phyloP scores from a whole-genome alignment of 2,329 filamentous ascomycete species.

The Pseudomassariella vexata region DNA sequence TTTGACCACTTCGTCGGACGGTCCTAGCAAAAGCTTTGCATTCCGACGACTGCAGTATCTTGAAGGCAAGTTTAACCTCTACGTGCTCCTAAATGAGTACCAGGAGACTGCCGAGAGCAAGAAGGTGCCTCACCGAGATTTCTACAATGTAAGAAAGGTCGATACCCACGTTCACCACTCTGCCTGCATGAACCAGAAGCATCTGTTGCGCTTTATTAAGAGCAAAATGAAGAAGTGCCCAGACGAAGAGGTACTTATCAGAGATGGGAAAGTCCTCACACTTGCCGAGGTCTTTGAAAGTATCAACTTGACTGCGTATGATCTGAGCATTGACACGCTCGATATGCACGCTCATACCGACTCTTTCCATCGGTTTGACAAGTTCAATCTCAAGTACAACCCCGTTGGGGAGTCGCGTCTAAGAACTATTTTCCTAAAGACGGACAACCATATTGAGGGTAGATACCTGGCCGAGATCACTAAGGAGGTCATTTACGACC shows the following conservation, averaged over 20 bases:
- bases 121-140: constrained; percentile 93
- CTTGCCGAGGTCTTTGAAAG: constrained; percentile 92
- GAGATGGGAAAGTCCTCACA: constrained; percentile 89
- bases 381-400: constrained; percentile 99
- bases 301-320: constrained; percentile 95
- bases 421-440: constrained; percentile 97
- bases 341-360: constrained; percentile 99
- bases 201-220: constrained; percentile 96
- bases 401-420: constrained; percentile 92
- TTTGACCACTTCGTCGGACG: constrained; percentile 85
- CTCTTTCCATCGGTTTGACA: constrained; percentile 97
- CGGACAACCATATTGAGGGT: constrained; percentile 94
- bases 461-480: constrained; percentile 96
- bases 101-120: constrained; percentile 98
- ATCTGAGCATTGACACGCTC: constrained; percentile 94
- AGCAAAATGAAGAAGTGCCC: constrained; percentile 99
- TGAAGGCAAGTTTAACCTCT: constrained; percentile 95
- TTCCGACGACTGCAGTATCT: constrained; percentile 92
- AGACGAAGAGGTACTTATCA: constrained; percentile 85
- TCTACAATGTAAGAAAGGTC: constrained; percentile 98
- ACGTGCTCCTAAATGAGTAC: constrained; percentile 89
- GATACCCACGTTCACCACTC: constrained; percentile 99
- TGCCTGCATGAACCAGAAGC: constrained; percentile 99
- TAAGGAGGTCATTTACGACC: constrained; percentile 92
- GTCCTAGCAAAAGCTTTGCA: constrained; percentile 93